Base-by-base conservation (phyloP, 306 rosid genomes). In the Sicyos edulis region DNA sequence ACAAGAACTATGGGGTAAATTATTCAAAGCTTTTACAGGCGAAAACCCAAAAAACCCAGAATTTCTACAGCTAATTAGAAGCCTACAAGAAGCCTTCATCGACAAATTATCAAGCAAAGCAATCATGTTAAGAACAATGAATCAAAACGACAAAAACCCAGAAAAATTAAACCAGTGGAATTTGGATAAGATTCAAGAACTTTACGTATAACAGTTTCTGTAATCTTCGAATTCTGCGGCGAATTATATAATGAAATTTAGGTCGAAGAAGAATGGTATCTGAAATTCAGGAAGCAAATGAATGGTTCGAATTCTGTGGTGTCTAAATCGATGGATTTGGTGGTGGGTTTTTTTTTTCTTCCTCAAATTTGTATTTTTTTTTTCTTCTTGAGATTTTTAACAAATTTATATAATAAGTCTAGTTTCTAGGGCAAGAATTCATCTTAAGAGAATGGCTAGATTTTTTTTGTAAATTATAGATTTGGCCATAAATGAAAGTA, bases 31-130 rank as follows among this genome's bases (percentile, higher is more conserved):
- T 80, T 80, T 86, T 12, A 77, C 76, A 17, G 80, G 77, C 6
- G 80, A 53, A 49, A 77, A 80, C n/a, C 65, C 77, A 12, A 73
- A 79, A 71, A 87, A 71, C 14, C 80, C 71, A 19, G 88, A 78
- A 69, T 74, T 90, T 74, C 86, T 85, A 73, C 71, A 74, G 60
- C 80, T 58, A 69, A 37, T 13, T 29, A 92, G 80, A 67, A 85
- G 79, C 77, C 84, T 87, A 60, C 82, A 80, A 21, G 84, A 80
- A 78, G 93, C 85, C 83, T 84, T 92, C 96, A 88, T 85, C 51
- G 86, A 66, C 64, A 82, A 83, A 76, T 80, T 78, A 71, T 86
- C 74, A 73, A 85, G 71, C 44, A 80, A 70, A 75, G 72, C 75
- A 60, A 75, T 26, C 26, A 81, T 50, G 74, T 62, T 88, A 92